Base-by-base conservation (phyloP, 2,329 filamentous ascomycete genomes). In the Aphanoascus verrucosus region DNA sequence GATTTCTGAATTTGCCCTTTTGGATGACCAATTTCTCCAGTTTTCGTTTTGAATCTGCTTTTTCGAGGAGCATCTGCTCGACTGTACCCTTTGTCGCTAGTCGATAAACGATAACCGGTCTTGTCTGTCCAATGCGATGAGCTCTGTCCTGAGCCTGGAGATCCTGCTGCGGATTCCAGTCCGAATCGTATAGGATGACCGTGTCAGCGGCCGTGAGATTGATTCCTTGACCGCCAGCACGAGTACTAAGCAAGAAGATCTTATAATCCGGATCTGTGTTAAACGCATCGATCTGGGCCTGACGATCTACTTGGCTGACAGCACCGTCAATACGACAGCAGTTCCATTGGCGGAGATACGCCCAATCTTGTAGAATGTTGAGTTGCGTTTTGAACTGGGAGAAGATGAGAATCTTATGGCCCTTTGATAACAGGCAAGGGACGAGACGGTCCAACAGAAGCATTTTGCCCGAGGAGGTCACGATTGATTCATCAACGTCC, bases 131-230 rank as follows among this genome's bases (percentile, higher is more conserved):
- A 58, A 98, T 97, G 11, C 93, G 82, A 65, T 98, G 93, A 0
- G 88, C 89, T 4, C 93, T 87, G 64, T 98, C 93, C 69, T 97
- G 93, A 0, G 93, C 93, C 65, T 98, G 93, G 0, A 98, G 76
- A 67, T 98, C 93, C 65, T 96, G 91, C 66, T 98, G 93, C 0
- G 93, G 93, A 62, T 98, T 98, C 83, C 91, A 96, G 77, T 72
- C 69, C 0, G 93, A 97, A 68, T 98, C 94, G 63, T 97, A 98
- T 43, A 98, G 85, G 62, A 98, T 84, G 59, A 98, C 93, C 0
- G 93, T 98, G 64, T 98, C 94, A 6, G 93, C 93, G 20, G 93
- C 97, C 88, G 97, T 98, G 52, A 98, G 72, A 63, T 98, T 98
- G 75, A 98, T 98, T 57, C 93, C 93, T n/a, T 98, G 89, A 0